A percentile compares a stretch with the other conserved stretches of the same genome.
Evolutionary conservation across 2,329 filamentous ascomycete genomes (phyloP).

Genomic region (Capronia americana): DNA sequence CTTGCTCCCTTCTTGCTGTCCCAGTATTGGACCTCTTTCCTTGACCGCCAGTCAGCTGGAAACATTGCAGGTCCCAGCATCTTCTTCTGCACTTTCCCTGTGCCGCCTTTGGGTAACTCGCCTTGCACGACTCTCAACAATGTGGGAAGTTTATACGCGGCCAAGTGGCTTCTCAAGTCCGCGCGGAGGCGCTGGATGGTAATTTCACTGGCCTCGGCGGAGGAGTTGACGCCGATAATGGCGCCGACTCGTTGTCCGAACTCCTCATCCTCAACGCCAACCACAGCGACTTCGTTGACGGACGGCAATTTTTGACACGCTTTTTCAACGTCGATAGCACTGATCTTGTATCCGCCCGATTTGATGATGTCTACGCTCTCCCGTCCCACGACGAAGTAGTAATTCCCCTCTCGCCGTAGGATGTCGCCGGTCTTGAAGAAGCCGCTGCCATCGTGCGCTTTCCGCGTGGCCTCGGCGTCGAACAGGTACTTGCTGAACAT

Average conservation of each 20-base stretch:
- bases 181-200: conserved; percentile 11
- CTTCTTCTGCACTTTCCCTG: conserved; percentile 9
- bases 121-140: conserved; percentile 7
- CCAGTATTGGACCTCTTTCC: conserved; percentile 5
- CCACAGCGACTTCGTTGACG: conserved; percentile 56
- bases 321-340: conserved; percentile 54
- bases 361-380: conserved; percentile 58
- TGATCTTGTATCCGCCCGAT: conserved; percentile 58
- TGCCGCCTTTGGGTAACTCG: conserved; percentile 13
- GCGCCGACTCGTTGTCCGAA: conserved; percentile 57
- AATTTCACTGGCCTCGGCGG: neutral
- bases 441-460: conserved; percentile 41
- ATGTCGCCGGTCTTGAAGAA: conserved; percentile 44
- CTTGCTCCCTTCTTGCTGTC: conserved; percentile 1
- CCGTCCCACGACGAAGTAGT: conserved; percentile 36
- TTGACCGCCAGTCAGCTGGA: conserved; percentile 1
- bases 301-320: conserved; percentile 55
- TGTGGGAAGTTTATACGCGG: conserved; percentile 9
- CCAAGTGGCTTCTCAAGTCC: neutral
- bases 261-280: conserved; percentile 56
- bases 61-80: conserved; percentile 13
- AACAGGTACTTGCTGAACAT: conserved; percentile 44
- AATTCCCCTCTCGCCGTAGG: neutral
- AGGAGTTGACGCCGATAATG: neutral
- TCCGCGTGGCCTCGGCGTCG: conserved; percentile 42